phyloP scores from a whole-genome alignment of 169 alveolate species.

The Eimeria maxima region DNA sequence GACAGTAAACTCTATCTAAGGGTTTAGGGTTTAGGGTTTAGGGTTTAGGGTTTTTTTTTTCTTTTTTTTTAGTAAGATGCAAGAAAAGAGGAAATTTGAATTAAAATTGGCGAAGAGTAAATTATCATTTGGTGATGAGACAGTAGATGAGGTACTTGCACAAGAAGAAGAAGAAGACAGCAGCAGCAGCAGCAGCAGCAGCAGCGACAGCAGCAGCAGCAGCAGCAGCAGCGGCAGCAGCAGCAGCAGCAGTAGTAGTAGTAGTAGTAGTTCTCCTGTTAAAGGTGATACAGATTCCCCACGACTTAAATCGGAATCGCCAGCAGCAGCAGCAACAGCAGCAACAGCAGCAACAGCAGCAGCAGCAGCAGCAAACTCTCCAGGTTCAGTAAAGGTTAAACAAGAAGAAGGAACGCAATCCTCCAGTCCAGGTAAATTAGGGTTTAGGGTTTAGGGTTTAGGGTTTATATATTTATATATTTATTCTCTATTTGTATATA shows the following conservation, averaged over 20 bases:
- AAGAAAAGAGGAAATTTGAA: conserved; percentile 49
- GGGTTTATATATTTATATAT: no score
- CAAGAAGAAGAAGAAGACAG: background rate
- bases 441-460: background rate
- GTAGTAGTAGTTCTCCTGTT: no score
- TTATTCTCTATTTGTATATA: background rate
- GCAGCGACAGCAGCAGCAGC: background rate
- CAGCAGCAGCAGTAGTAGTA: no score
- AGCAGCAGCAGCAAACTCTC: no score
- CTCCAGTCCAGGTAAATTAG: background rate
- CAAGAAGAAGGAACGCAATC: background rate
- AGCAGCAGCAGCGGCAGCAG: background rate
- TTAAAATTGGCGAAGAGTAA: conserved; percentile 43
- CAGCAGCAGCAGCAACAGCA: background rate
- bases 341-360: no score
- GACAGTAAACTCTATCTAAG: no score
- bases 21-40: no score
- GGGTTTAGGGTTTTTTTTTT: no score
- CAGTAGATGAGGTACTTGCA: background rate
- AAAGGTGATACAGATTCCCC: no score
- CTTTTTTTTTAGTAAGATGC: background rate
- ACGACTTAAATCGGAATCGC: no score
- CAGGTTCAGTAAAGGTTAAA: background rate
- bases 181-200: background rate
- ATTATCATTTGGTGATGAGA: conserved; percentile 69